A percentile compares a stretch with the other conserved stretches of the same genome.
Evolutionary conservation across 305 asterid genomes (phyloP).

Genomic region (Fraxinus sp.): DNA sequence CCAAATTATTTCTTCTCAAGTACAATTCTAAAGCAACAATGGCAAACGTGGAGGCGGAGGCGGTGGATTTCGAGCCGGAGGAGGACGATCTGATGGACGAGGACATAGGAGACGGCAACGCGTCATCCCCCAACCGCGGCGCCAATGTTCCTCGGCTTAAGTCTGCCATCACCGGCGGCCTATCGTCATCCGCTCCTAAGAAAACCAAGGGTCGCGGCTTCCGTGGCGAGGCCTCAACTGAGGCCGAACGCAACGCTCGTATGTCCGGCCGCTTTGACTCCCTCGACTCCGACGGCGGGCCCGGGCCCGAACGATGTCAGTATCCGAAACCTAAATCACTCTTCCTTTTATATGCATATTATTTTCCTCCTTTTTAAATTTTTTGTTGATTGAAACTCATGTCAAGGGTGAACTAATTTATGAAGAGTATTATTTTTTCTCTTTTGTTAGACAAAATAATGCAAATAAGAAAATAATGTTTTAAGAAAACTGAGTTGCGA

Average conservation of each 20-base stretch:
- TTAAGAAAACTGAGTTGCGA: not conserved
- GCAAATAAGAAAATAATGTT: not conserved
- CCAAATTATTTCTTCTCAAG: not conserved
- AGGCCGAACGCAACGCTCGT: constrained; percentile 82
- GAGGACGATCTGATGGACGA: constrained; percentile 98
- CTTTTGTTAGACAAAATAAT: not conserved
- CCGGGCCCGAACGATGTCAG: constrained; percentile 95
- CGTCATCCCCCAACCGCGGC: constrained; percentile 43
- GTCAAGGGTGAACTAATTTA: not conserved
- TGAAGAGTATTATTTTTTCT: not conserved
- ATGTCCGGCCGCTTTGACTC: constrained; percentile 84
- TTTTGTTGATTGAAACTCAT: not conserved
- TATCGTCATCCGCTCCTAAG: constrained; percentile 59
- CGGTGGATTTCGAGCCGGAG: constrained; percentile 94
- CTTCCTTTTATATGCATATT: not conserved
- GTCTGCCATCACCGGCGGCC: constrained; percentile 85
- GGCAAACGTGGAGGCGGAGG: constrained; percentile 83
- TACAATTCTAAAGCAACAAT: constrained; percentile 26
- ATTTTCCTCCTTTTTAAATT: not conserved
- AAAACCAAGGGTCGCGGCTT: constrained; percentile 97
- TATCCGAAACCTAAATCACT: constrained; percentile 23
- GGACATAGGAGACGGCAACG: constrained; percentile 46
- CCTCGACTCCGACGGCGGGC: constrained; percentile 84
- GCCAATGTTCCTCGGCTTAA: constrained; percentile 63
- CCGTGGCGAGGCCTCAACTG: constrained; percentile 79